Evolutionary conservation across 2,329 filamentous ascomycete genomes (phyloP).

Genomic region (Alternaria metachromatica): DNA sequence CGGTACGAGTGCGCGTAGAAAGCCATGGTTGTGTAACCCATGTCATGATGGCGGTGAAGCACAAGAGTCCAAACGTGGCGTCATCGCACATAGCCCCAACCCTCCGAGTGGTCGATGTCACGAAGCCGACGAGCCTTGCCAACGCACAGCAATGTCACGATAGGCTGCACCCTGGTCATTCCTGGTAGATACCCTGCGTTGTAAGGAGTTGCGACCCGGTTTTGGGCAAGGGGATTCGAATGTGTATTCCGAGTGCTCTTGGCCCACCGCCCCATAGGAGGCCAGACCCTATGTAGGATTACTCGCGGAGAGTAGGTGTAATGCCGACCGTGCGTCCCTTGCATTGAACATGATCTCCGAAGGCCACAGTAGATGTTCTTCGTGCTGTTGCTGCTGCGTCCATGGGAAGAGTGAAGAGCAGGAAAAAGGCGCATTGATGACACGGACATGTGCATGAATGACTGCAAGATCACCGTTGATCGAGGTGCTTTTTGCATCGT

Average conservation of each 20-base stretch:
- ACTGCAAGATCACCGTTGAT: not conserved
- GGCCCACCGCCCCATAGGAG: not conserved
- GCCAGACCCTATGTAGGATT: not conserved
- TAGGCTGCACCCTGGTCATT: constrained; percentile 11
- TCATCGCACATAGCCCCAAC: constrained; percentile 18
- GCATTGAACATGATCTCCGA: constrained; percentile 20
- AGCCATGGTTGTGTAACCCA: constrained; percentile 4
- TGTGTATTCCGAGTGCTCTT: not conserved
- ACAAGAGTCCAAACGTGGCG: constrained; percentile 16
- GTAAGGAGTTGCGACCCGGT: not conserved
- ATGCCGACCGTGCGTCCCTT: constrained; percentile 3
- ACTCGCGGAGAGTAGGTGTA: not conserved
- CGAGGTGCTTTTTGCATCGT: not conserved
- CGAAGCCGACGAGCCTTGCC: constrained; percentile 17
- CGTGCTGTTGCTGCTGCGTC: not conserved
- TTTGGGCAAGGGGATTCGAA: not conserved
- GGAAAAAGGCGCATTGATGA: not conserved
- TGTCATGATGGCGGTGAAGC: constrained; percentile 25
- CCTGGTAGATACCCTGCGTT: constrained; percentile 10
- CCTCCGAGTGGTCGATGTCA: constrained; percentile 8
- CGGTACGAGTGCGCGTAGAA: not conserved
- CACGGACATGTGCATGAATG: not conserved
- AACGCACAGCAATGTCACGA: constrained; percentile 22
- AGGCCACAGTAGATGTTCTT: constrained; percentile 7
- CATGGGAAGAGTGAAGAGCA: not conserved